Evolutionary conservation across 768 basidiomycete species (phyloP).

Genomic region (Tubosaeta sp.): DNA sequence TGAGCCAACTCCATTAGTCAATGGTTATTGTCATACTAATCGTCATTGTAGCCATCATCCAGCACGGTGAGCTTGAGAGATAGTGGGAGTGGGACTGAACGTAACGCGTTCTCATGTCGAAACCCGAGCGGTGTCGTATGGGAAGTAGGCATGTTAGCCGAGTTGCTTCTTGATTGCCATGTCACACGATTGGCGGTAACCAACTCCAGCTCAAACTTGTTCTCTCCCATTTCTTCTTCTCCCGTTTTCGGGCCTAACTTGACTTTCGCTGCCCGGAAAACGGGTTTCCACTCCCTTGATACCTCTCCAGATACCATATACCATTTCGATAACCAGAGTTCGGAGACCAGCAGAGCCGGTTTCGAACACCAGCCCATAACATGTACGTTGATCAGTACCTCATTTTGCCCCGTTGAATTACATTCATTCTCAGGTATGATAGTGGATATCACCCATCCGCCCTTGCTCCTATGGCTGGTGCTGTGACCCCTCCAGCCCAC

Average conservation of each 20-base stretch:
- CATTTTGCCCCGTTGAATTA: conserved; percentile 7
- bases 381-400: conserved; percentile 45
- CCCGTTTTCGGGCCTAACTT: conserved; percentile 8
- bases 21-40: no score
- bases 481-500: conserved; percentile 26
- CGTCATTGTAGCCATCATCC: neutral
- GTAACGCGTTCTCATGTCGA: neutral
- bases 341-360: conserved; percentile 44
- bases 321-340: conserved; percentile 24
- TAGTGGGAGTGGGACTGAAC: neutral
- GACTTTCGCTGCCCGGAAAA: conserved; percentile 19
- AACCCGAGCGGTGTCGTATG: neutral
- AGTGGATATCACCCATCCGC: conserved; percentile 50
- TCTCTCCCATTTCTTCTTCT: conserved; percentile 2
- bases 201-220: conserved; percentile 4
- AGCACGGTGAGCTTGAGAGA: neutral
- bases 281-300: conserved; percentile 31
- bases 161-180: conserved; percentile 5
- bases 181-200: conserved; percentile 18
- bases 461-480: conserved; percentile 43
- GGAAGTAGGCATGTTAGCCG: conserved; percentile 14
- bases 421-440: conserved; percentile 50
- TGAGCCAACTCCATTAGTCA: neutral
- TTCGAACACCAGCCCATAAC: conserved; percentile 57
- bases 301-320: conserved; percentile 7